A percentile compares a stretch with the other conserved stretches of the same genome.
Conservation (phyloP, 768 basidiomycete species). For the Rhodosporidiobolus sp. region DNA sequence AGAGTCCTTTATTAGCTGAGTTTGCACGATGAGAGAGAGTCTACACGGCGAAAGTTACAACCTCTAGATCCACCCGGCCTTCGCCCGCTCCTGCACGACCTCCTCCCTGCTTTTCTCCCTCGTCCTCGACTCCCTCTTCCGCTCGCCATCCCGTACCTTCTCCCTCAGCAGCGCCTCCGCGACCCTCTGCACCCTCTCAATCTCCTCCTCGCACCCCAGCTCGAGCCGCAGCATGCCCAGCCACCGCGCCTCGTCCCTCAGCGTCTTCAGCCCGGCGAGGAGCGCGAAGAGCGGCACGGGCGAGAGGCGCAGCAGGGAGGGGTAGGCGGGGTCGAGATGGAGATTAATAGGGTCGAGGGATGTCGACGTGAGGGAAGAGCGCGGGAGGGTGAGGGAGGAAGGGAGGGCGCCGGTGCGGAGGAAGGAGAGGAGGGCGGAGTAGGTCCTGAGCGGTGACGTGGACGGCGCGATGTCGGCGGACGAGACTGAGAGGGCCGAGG, state of each 20-base stretch:
- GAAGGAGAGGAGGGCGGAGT: constrained; percentile 13
- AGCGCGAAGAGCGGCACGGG: constrained; percentile 2
- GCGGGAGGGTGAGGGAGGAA: background rate
- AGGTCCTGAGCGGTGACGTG: background rate
- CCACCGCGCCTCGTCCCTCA: constrained; percentile 10
- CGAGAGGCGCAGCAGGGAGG: constrained; percentile 2
- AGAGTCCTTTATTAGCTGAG: too few species aligned
- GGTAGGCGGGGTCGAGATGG: background rate
- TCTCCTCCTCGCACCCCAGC: constrained; percentile 1
- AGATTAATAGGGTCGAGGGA: background rate
- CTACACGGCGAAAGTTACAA: background rate
- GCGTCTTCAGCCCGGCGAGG: background rate
- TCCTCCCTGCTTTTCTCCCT: constrained; percentile 4
- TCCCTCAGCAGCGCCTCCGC: background rate
- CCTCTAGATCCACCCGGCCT: constrained; percentile 24
- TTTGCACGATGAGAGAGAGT: too few species aligned
- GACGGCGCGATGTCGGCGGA: background rate
- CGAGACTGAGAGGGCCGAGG: background rate
- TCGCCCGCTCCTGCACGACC: constrained; percentile 2
- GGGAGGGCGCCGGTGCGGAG: constrained; percentile 8
- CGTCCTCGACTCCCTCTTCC: background rate
- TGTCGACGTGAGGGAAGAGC: background rate
- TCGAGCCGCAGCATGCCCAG: background rate
- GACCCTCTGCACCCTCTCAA: background rate
- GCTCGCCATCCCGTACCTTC: too few species aligned